phyloP scores from a whole-genome alignment of 2,329 filamentous ascomycete genomes.

The Alternaria longipes region DNA sequence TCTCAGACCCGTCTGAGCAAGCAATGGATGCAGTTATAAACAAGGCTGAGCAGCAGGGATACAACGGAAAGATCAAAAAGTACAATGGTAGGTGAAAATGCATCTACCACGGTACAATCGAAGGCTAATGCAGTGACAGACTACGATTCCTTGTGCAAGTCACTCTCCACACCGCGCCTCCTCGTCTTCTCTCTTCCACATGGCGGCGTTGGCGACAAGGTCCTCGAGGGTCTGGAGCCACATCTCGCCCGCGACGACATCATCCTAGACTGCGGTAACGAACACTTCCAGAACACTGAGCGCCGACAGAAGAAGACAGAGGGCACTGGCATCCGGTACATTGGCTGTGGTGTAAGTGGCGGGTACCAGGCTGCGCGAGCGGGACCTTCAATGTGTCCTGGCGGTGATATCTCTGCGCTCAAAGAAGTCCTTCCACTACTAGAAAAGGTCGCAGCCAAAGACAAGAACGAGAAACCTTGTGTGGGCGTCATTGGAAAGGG shows the following conservation, averaged over 20 bases:
- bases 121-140: slow-evolving; percentile 43
- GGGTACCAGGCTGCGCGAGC: slow-evolving; percentile 73
- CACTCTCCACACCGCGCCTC: slow-evolving; percentile 59
- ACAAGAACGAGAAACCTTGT: slow-evolving; percentile 66
- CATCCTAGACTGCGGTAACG: slow-evolving; percentile 74
- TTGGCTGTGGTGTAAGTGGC: slow-evolving; percentile 74
- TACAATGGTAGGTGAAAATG: slow-evolving; percentile 39
- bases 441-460: slow-evolving; percentile 69
- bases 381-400: slow-evolving; percentile 74
- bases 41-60: slow-evolving; percentile 52
- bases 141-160: slow-evolving; percentile 62
- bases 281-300: slow-evolving; percentile 72
- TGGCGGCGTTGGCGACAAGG: slow-evolving; percentile 57
- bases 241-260: slow-evolving; percentile 69
- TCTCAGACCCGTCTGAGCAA: slow-evolving; percentile 63
- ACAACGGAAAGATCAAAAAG: slow-evolving; percentile 52
- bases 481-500: slow-evolving; percentile 68
- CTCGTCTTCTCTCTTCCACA: slow-evolving; percentile 65
- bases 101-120: background rate
- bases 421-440: slow-evolving; percentile 69
- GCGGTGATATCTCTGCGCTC: slow-evolving; percentile 66
- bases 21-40: slow-evolving; percentile 58
- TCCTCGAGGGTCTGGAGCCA: slow-evolving; percentile 58
- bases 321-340: slow-evolving; percentile 68
- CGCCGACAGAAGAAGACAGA: slow-evolving; percentile 67